Base-by-base conservation (phyloP, 2,329 filamentous ascomycete genomes). In the Alternaria sp. region DNA sequence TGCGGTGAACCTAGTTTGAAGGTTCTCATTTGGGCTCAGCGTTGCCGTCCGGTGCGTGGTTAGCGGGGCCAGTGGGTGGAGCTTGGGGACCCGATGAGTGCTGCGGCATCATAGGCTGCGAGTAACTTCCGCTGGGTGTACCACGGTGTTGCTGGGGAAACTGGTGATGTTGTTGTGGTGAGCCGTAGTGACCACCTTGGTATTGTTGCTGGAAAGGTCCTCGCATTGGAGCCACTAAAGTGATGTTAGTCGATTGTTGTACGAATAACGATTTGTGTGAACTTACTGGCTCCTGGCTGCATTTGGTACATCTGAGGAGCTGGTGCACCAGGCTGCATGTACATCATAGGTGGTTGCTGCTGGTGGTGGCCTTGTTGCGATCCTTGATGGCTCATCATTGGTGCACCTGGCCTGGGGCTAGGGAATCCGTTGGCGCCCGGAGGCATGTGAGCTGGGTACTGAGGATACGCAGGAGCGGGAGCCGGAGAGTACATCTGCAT, bases 371-470 rank as follows among this genome's bases (percentile, higher is more conserved):
- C 93, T 79, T 97, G 94, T 75, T 97, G 95, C 26, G 94, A 97
- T 59, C 93, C 93, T 81, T 97, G 93, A 69, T 94, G 94, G 73
- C 90, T 92, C 95, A 98, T 98, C 90, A 96, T 93, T 2, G 93
- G 90, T 12, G 96, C 77, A 52, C 90, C 89, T 51, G 93, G 88
- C 60, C 93, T 90, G 1, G 95, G 95, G 77, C 95, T 97, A n/a
- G 93, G 92, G 75, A 92, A 97, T 15, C 93, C 93, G 71, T 90
- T 91, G 8, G 88, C 85, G 46, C 88, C 91, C 19, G 90, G 88
- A 30, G 76, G 75, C 68, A 80, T 80, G 46, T 78, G 76, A 17
- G 70, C 73, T 25, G 85, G 84, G 36, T 86, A 85, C 67, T 89
- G 88, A 80, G 90, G 85, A 87, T 93, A 86, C 83, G 92, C 81